Conservation (phyloP, 345 rosid species). For the Trapa bicornis region DNA sequence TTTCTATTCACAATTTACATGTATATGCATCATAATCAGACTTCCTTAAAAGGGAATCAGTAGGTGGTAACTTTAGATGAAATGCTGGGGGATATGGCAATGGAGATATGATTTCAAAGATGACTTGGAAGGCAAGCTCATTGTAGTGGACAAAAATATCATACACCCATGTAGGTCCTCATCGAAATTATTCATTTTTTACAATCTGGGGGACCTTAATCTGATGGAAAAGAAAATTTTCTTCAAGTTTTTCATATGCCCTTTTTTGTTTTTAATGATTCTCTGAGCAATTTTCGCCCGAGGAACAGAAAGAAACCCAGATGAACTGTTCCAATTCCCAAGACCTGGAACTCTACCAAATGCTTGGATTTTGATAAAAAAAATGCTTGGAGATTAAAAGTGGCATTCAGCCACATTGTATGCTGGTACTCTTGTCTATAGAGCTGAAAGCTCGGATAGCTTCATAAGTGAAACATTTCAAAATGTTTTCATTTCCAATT, state of each 20-base stretch:
- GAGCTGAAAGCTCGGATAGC: conserved; percentile 14
- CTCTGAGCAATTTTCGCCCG: no score
- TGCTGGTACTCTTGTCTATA: conserved; percentile 21
- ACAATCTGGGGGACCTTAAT: not conserved
- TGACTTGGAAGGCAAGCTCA: not conserved
- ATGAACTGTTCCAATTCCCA: no score
- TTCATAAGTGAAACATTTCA: no score
- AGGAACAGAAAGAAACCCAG: no score
- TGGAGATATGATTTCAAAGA: not conserved
- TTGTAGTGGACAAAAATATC: not conserved
- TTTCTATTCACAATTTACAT: no score
- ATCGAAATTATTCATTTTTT: not conserved
- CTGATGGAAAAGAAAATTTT: no score
- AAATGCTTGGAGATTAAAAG: conserved; percentile 10
- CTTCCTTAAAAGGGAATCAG: not conserved
- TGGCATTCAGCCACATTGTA: conserved; percentile 2
- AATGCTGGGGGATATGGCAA: not conserved
- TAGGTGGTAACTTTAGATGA: not conserved
- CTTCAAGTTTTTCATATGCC: no score
- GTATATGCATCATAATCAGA: not conserved
- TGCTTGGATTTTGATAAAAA: not conserved
- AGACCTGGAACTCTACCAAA: no score
- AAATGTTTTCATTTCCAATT: no score
- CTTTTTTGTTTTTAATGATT: not conserved
- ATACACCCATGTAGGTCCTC: not conserved